These are phyloP conservation scores for Mortierella sp. DNA, from an alignment of 371 early-diverging fungal genomes.

Conservation along the genomic window DNA sequence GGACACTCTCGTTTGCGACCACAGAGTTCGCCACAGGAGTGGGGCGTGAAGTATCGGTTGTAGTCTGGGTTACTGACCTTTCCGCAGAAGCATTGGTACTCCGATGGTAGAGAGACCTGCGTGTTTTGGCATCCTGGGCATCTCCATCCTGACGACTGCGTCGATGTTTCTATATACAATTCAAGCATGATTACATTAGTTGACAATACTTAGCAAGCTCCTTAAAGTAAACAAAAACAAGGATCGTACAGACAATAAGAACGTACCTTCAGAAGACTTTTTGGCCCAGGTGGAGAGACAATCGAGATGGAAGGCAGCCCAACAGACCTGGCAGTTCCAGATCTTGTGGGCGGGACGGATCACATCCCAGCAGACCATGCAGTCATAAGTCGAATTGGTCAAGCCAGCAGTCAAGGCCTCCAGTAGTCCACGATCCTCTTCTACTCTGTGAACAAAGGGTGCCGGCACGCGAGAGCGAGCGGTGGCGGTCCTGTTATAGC, in stretches of 20 bases:
- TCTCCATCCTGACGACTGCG: conserved; percentile 73
- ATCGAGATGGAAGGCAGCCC: conserved; percentile 89
- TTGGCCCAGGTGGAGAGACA: conserved; percentile 85
- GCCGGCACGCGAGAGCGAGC: conserved; percentile 2
- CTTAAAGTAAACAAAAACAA: not conserved
- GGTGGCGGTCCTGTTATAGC: not conserved
- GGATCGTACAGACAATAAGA: not conserved
- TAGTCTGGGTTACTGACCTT: conserved; percentile 79
- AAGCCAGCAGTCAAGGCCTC: conserved; percentile 74
- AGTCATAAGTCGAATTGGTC: conserved; percentile 82
- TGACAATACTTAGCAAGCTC: not conserved
- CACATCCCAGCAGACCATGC: conserved; percentile 95
- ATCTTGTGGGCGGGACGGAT: conserved; percentile 76
- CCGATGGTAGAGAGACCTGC: conserved; percentile 73
- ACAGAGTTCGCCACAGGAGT: conserved; percentile 88
- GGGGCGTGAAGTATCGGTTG: conserved; percentile 80
- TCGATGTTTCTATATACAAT: conserved; percentile 38
- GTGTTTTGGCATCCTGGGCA: conserved; percentile 95
- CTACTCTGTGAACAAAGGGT: conserved; percentile 30
- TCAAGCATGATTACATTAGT: conserved; percentile 36
- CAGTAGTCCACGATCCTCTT: conserved; percentile 68
- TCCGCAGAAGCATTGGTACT: conserved; percentile 91
- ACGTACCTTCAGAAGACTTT: conserved; percentile 72
- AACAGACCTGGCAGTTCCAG: conserved; percentile 92
- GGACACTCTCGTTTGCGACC: conserved; percentile 73